Evolutionary conservation across 2,329 filamentous ascomycete species (phyloP), one percentile per base, ranked within the genome.

Genomic region (Colletotrichum cuscutae): DNA sequence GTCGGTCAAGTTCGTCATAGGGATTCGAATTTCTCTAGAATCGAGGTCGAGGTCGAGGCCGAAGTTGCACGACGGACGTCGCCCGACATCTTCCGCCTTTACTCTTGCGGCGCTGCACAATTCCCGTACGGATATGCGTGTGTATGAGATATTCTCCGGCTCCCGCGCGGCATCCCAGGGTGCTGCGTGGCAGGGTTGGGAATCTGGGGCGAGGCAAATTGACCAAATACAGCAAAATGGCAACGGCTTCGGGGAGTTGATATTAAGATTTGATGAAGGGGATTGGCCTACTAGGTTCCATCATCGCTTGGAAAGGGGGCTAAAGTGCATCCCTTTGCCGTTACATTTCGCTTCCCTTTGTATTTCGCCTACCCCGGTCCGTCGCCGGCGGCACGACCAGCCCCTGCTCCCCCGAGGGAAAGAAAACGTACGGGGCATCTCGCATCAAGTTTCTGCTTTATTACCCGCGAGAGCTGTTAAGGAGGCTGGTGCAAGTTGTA

Each of bases 351-450:
- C 65, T 61, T 70, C 35, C 60, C 66, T 61, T 57, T 37, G 35
- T 37, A 72, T 70, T 60, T 72, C 71, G 66, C 26, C 71, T 71
- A 72, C 66, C 71, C 71, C 19, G 59, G 70, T 65, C 46, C 19
- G 22, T 54, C 26, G 26, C 49, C 60, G 46, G 24, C 53, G 65
- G 65, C 53, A 63, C 15, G 42, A 59, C 53, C 53, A 58, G 37
- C 58, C 12, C 66, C 69, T 63, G 35, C 65, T 46, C 65, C 46
- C 22, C 28, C 30, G 37, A 12, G 26, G 32, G 8, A 42, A 32
- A 54, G 54, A 32, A 54, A 24, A 65, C 46, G 42, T 49, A 49
- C 19, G 42, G 42, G 19, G 42, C 26, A 61, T 65, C 5, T 61
- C 49, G 35, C 35, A 57, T 26, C 26, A 46, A 30, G 59, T 63